Percentiles rank a stretch among this genome's conserved stretches.
These are phyloP conservation scores for Auricularia cornea DNA, from an alignment of 768 basidiomycete species.

Conservation along the genomic window DNA sequence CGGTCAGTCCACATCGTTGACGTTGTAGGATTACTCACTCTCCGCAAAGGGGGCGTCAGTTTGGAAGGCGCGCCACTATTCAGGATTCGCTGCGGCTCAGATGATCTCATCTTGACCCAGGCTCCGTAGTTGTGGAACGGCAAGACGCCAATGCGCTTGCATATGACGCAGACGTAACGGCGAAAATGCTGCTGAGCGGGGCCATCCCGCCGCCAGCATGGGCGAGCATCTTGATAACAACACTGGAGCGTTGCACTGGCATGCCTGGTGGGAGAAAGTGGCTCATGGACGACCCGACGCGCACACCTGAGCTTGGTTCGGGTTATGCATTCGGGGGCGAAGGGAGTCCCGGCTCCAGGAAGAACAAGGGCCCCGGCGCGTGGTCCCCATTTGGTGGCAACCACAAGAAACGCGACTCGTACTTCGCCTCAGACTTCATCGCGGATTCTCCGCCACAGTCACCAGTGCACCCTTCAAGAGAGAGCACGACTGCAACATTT, in stretches of 20 bases:
- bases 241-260: constrained; percentile 64
- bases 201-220: constrained; percentile 64
- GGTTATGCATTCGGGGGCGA: constrained; percentile 55
- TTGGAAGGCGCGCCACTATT: constrained; percentile 2
- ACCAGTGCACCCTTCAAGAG: neutral
- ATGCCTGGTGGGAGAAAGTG: constrained; percentile 60
- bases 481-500: constrained; percentile 1
- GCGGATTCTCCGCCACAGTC: neutral
- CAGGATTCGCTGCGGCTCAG: constrained; percentile 41
- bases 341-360: constrained; percentile 31
- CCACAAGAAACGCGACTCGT: constrained; percentile 42
- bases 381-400: constrained; percentile 41
- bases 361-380: constrained; percentile 37
- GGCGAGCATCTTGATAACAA: constrained; percentile 66
- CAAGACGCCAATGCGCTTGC: constrained; percentile 87
- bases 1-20: constrained; percentile 29
- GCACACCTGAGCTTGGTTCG: constrained; percentile 19
- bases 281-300: constrained; percentile 45
- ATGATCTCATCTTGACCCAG: constrained; percentile 50
- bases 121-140: constrained; percentile 86
- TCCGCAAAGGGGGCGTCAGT: neutral
- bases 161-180: constrained; percentile 65
- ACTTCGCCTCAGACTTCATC: constrained; percentile 33
- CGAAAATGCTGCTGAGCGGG: constrained; percentile 75
- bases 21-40: neutral